Conservation (phyloP, 2,329 filamentous ascomycete genomes). For the Trichoderma sp. region DNA sequence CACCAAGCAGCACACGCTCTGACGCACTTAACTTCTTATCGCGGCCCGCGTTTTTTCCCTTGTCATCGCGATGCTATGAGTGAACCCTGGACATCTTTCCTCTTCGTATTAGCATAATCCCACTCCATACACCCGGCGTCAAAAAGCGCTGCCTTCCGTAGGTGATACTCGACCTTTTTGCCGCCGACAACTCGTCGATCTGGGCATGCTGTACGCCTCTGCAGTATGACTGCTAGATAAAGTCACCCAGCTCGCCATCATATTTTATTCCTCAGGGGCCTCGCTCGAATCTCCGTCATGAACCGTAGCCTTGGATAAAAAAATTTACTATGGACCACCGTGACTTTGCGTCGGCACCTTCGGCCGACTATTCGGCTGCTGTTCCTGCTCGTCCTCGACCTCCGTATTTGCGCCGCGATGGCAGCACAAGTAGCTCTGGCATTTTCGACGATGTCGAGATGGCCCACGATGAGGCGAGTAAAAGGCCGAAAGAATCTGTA, state of each 20-base stretch:
- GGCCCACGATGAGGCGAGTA: conserved; percentile 85
- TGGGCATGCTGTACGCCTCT: neutral
- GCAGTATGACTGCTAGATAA: conserved; percentile 13
- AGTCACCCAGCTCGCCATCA: neutral
- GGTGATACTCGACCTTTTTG: neutral
- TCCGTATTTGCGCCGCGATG: conserved; percentile 65
- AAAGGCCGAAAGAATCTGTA: neutral
- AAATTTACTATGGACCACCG: conserved; percentile 35
- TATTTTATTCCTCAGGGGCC: neutral
- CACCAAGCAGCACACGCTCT: neutral
- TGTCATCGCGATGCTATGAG: neutral
- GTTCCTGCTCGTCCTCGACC: conserved; percentile 33
- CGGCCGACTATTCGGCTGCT: conserved; percentile 31
- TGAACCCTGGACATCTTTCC: neutral
- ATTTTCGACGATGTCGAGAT: conserved; percentile 97
- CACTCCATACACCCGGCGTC: neutral
- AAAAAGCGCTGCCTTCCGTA: neutral
- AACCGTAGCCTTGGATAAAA: conserved; percentile 19
- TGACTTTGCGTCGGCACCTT: conserved; percentile 32
- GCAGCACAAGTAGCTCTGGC: conserved; percentile 75
- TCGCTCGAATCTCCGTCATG: conserved; percentile 8
- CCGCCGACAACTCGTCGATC: neutral
- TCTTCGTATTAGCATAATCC: neutral
- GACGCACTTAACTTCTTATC: neutral
- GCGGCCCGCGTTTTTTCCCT: neutral